Percentiles rank a stretch among this genome's conserved stretches.
These are phyloP conservation scores for Escallonia herrerae DNA, from an alignment of 129 eudicot species.

Conservation along the genomic window DNA sequence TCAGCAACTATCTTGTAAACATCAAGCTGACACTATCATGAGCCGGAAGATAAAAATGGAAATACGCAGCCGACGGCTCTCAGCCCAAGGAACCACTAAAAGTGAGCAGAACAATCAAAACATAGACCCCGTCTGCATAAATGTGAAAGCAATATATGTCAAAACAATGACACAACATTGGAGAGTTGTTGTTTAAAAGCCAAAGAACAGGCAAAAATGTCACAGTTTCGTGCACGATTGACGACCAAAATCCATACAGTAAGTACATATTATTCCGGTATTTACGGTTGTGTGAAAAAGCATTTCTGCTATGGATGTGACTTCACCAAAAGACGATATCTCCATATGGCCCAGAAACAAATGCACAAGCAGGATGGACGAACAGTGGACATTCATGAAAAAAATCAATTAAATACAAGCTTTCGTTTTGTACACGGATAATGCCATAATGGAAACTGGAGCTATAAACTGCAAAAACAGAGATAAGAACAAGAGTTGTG, in stretches of 20 bases:
- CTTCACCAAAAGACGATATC: neutral
- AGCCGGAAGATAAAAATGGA: neutral
- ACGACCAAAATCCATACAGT: neutral
- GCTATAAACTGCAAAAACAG: neutral
- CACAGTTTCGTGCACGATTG: neutral
- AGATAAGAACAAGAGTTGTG: slow-evolving; percentile 12
- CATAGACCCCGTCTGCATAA: slow-evolving; percentile 11
- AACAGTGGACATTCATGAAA: neutral
- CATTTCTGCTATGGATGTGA: neutral
- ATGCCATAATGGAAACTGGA: neutral
- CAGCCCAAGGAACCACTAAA: neutral
- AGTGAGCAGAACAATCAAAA: slow-evolving; percentile 4
- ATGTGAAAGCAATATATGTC: slow-evolving; percentile 4
- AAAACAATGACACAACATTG: neutral
- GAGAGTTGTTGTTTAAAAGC: no score
- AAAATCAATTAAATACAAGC: neutral
- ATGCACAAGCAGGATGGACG: no score
- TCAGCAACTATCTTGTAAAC: neutral
- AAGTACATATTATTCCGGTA: neutral
- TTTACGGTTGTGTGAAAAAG: neutral
- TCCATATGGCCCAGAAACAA: neutral
- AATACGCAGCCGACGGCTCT: neutral
- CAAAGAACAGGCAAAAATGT: neutral
- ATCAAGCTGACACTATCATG: neutral
- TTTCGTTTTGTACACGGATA: neutral